Evolutionary conservation across 2,329 filamentous ascomycete genomes (phyloP).

Genomic region (Pseudogymnoascus sp.): DNA sequence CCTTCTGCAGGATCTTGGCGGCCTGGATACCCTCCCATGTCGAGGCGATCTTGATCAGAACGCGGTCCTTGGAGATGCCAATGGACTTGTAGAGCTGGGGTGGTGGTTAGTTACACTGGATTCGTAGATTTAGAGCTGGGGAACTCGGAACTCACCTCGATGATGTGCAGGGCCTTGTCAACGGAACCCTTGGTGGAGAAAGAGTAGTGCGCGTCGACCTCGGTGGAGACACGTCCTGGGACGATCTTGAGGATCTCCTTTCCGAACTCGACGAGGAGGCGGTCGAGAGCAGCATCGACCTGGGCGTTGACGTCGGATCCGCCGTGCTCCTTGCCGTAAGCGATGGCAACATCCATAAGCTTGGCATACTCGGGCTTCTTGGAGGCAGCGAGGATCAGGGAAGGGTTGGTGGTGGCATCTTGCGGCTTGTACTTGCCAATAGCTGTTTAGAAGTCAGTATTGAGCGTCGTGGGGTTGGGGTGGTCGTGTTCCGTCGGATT

Average conservation of each 20-base stretch:
- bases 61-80: conserved; percentile 85
- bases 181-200: conserved; percentile 91
- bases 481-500: neutral
- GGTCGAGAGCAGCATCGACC: conserved; percentile 85
- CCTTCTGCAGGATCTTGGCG: conserved; percentile 88
- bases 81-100: conserved; percentile 83
- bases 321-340: conserved; percentile 73
- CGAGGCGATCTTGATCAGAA: conserved; percentile 98
- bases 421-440: conserved; percentile 99
- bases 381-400: conserved; percentile 92
- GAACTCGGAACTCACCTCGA: conserved; percentile 60
- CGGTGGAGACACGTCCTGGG: conserved; percentile 96
- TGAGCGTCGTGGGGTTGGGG: conserved; percentile 14
- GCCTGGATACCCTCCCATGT: conserved; percentile 99
- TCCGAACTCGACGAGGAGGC: conserved; percentile 94
- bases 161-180: conserved; percentile 93
- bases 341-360: conserved; percentile 78
- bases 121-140: neutral
- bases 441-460: conserved; percentile 48
- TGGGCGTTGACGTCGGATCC: conserved; percentile 64
- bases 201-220: conserved; percentile 93
- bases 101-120: neutral
- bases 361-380: conserved; percentile 96
- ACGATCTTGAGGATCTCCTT: conserved; percentile 96
- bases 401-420: conserved; percentile 99